These are phyloP conservation scores for Saccharomyces hybrid DNA, from an alignment of 1,139 yeast species.

Conservation along the genomic window DNA sequence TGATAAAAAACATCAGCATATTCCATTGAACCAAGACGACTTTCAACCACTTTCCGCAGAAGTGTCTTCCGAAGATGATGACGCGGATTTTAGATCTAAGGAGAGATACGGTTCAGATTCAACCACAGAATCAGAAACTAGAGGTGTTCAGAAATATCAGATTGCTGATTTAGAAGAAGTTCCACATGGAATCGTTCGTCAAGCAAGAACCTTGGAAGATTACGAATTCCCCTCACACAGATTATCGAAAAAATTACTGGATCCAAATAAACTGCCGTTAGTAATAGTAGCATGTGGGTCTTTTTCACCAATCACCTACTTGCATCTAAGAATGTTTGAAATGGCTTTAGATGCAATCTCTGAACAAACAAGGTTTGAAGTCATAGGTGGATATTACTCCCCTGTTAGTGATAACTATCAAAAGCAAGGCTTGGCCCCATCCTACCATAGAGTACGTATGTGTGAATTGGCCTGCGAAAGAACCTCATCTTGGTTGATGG, in stretches of 20 bases:
- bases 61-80: slow-evolving; percentile 33
- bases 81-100: slow-evolving; percentile 8
- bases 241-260: slow-evolving; percentile 61
- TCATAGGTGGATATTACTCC: slow-evolving; percentile 94
- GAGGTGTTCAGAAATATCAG: slow-evolving; percentile 51
- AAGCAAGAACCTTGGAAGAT: slow-evolving; percentile 58
- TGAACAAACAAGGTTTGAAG: slow-evolving; percentile 90
- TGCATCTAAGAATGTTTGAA: slow-evolving; percentile 94
- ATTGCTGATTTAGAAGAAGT: slow-evolving; percentile 95
- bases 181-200: slow-evolving; percentile 87
- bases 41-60: slow-evolving; percentile 41
- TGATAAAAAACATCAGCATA: slow-evolving; percentile 21
- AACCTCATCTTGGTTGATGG: slow-evolving; percentile 96
- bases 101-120: slow-evolving; percentile 3
- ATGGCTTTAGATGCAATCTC: slow-evolving; percentile 95
- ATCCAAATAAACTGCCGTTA: slow-evolving; percentile 75
- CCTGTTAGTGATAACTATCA: slow-evolving; percentile 93
- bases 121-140: slow-evolving; percentile 23
- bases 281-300: slow-evolving; percentile 97
- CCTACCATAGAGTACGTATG: slow-evolving; percentile 90
- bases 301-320: slow-evolving; percentile 88
- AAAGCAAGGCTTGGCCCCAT: slow-evolving; percentile 86
- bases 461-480: slow-evolving; percentile 97
- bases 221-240: slow-evolving; percentile 85
- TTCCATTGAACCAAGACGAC: slow-evolving; percentile 40